Base-by-base conservation (phyloP, 148 eudicot genomes). In the Hydrangea macrophylla region DNA sequence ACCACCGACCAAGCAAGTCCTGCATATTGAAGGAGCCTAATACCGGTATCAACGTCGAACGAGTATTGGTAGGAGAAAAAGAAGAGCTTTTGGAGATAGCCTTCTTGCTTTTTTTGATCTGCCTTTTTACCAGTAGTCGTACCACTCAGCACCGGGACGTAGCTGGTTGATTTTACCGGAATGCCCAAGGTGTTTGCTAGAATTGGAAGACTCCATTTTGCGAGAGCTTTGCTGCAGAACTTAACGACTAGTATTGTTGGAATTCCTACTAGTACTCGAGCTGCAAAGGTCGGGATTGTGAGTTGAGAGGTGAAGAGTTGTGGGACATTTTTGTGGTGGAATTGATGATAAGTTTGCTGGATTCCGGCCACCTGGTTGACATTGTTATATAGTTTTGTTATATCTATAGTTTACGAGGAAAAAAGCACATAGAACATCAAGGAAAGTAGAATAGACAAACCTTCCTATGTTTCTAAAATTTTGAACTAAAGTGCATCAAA, bases 1-100 rank as follows among this genome's bases (percentile, higher is more conserved):
- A 94, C 99, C 60, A 91, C 97, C 42, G 99, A 84, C 97, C 97
- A 94, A 6, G 97, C 97, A 65, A 94, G 96, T 23, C 99, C 97
- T 18, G 97, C 90, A 75, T 91, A 94, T 70, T 94, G 99, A 42
- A 94, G 60, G 66, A 94, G 85, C 79, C 97, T 84, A 65, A 91
- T 91, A 60, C 96, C 97, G 15, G 99, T 87, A 64, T 94, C 99
- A 32, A 94, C 89, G 69, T 94, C 97, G 20, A 94, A 91, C 5
- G 86, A 83, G 22, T 81, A 81, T 70, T 87, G 86, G 9, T 70
- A 48, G 42, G 81, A 72, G 65, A 85, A 83, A 73, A 90, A 83
- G 50, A 87, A 73, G 42, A 89, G 26, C 73, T 86, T 91, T 67
- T 87, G 97, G 57, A 80, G 55, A 73, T 80, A 85, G 35, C 96